Base-by-base conservation (phyloP, 2,329 filamentous ascomycete species). In the Immersiporthe knoxdaviesiana region DNA sequence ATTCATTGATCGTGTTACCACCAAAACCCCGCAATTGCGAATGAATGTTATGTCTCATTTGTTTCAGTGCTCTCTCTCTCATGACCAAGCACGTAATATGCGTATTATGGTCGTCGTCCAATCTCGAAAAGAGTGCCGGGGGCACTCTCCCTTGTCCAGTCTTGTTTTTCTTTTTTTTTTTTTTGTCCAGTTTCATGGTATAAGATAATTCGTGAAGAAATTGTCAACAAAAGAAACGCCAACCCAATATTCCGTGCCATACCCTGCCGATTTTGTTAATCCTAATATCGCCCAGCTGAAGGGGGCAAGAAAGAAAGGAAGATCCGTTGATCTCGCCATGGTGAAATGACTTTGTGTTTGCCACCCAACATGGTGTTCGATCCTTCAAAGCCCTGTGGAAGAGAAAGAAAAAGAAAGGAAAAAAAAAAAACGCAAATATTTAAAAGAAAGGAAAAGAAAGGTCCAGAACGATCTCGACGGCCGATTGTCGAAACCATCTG, bases 51-150 rank as follows among this genome's bases (percentile, higher is more conserved):
- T 35, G 35, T 7, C 14, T 14, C 12, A 32, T 41, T 21, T 24
- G 39, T 54, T 39, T 24, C 41, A 27, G 47, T 37, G 54, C 35
- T 27, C 54, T 24, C 54, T 16, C 39, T 24, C 54, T 16, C 39
- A n/a, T 44, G 37, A 44, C 39, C 39, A 50, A 50, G 32, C 56
- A 59, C 56, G 30, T 37, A 59, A n/a, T n/a, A n/a, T n/a, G n/a
- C 21, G 56, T 37, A 59, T 37, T 18, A 37, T 59, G 32, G 56
- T 5, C 32, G 56, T 59, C 32, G 7, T 8, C 32, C 56, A 11
- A 37, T 59, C 56, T n/a, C 21, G 18, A 14, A 59, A 3, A 59
- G 32, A 21, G 32, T 12, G 56, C 4, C 35, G 35, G 35, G 56
- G 56, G 6, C 21, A n/a, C 56, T 2, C 56, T 59, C 52, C 10